Percentiles rank a stretch among this genome's conserved stretches.
These are phyloP conservation scores for Penicillium sp. DNA, from an alignment of 2,329 filamentous ascomycete genomes.

Conservation along the genomic window DNA sequence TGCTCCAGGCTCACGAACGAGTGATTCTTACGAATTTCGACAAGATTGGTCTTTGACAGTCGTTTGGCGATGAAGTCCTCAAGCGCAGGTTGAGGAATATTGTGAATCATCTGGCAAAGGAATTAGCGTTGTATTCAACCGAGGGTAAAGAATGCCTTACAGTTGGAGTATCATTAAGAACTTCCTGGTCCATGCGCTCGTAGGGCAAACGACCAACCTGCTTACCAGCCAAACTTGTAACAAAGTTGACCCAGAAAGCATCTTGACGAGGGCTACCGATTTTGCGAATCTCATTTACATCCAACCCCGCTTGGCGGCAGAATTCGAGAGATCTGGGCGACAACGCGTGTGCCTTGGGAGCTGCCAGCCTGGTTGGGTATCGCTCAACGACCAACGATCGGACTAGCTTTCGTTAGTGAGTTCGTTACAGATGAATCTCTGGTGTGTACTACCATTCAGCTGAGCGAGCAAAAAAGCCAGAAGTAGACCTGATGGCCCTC, in stretches of 20 bases:
- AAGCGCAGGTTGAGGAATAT: conserved; percentile 44
- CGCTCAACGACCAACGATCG: conserved; percentile 30
- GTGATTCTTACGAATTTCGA: conserved; percentile 18
- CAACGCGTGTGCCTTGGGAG: conserved; percentile 32
- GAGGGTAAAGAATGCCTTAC: conserved; percentile 11
- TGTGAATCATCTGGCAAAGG: conserved; percentile 40
- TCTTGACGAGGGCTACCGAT: conserved; percentile 25
- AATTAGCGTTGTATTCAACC: neutral
- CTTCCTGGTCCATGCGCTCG: conserved; percentile 25
- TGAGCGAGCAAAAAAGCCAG: conserved; percentile 35
- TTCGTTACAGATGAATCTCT: neutral
- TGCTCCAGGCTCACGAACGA: conserved; percentile 33
- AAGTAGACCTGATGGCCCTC: conserved; percentile 38
- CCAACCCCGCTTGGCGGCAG: conserved; percentile 28
- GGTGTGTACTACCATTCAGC: conserved; percentile 22
- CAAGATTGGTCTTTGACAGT: conserved; percentile 16
- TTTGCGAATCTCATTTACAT: conserved; percentile 25
- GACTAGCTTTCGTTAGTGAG: conserved; percentile 9
- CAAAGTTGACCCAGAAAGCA: conserved; percentile 44
- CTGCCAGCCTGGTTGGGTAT: conserved; percentile 25
- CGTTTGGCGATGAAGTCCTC: conserved; percentile 35
- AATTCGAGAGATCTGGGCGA: conserved; percentile 31
- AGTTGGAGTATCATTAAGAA: conserved; percentile 38
- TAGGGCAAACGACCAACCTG: conserved; percentile 38
- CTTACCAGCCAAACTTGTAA: conserved; percentile 39